Conservation (phyloP, 306 rosid genomes). For the Castanospermum australe region DNA sequence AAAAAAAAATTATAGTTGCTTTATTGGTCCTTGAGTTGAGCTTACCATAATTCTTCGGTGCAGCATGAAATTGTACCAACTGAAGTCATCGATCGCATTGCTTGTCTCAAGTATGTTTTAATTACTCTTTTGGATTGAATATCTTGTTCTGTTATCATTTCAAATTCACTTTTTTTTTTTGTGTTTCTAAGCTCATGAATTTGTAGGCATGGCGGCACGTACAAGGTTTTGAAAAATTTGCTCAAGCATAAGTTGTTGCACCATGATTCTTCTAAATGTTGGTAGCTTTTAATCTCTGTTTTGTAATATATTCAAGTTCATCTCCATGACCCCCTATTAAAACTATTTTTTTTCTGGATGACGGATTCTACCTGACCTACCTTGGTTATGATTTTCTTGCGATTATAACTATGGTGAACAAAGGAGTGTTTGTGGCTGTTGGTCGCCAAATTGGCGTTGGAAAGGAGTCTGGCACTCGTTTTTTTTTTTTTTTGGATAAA, state of each 20-base stretch:
- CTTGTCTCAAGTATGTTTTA: constrained; percentile 61
- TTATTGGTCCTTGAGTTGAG: too few species aligned
- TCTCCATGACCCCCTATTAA: background rate
- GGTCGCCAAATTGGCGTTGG: constrained; percentile 98
- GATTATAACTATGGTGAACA: constrained; percentile 84
- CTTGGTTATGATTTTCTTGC: constrained; percentile 98
- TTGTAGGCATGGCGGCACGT: constrained; percentile 87
- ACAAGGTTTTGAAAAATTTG: constrained; percentile 82
- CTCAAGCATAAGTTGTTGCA: constrained; percentile 87
- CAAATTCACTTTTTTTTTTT: background rate
- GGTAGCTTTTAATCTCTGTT: constrained; percentile 24
- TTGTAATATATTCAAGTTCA: background rate
- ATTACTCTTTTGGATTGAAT: background rate
- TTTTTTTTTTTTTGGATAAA: background rate
- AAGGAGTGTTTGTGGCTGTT: constrained; percentile 78
- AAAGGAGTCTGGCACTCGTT: constrained; percentile 88
- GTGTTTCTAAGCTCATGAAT: background rate
- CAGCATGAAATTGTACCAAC: constrained; percentile 86
- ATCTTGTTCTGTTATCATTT: too few species aligned
- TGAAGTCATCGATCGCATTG: constrained; percentile 74
- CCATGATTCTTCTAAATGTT: constrained; percentile 91
- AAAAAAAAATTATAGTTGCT: too few species aligned
- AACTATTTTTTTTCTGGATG: constrained; percentile 55
- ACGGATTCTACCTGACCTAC: constrained; percentile 90
- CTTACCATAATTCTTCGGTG: constrained; percentile 4